These are phyloP conservation scores for Echria macrotheca DNA, from an alignment of 495 filamentous ascomycete genomes.

Conservation along the genomic window DNA sequence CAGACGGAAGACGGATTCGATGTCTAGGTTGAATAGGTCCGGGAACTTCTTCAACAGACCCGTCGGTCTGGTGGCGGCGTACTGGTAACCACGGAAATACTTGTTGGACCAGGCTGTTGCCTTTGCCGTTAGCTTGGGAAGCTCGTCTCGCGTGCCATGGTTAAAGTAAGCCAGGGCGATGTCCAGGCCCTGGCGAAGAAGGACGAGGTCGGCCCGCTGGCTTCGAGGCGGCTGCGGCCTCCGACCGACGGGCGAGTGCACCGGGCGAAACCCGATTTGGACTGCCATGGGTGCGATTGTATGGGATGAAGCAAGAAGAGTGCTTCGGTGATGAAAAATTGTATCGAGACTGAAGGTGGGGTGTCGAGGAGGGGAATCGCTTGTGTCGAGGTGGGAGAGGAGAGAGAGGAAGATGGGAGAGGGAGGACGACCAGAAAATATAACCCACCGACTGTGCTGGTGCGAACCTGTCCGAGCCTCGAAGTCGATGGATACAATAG, in stretches of 20 bases:
- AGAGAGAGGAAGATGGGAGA: not conserved
- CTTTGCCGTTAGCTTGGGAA: slow-evolving; percentile 14
- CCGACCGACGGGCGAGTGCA: not conserved
- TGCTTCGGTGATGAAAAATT: not conserved
- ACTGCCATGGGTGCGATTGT: no score
- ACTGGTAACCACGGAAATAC: slow-evolving; percentile 19
- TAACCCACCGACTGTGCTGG: not conserved
- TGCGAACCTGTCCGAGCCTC: not conserved
- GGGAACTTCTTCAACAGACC: slow-evolving; percentile 17
- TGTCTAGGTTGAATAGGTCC: slow-evolving; percentile 22
- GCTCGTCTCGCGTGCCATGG: slow-evolving; percentile 7
- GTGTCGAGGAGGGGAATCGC: not conserved
- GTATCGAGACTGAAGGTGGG: not conserved
- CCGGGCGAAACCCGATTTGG: not conserved
- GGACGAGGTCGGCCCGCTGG: slow-evolving; percentile 10
- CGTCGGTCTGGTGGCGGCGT: slow-evolving; percentile 15
- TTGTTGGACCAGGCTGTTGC: slow-evolving; percentile 20
- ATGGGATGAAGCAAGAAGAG: not conserved
- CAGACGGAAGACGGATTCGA: slow-evolving; percentile 17
- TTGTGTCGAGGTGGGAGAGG: not conserved
- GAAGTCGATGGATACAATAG: not conserved
- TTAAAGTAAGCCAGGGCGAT: slow-evolving; percentile 27
- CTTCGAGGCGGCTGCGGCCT: not conserved
- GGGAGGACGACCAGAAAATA: not conserved
- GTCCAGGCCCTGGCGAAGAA: slow-evolving; percentile 19